Base-by-base conservation (phyloP, 306 rosid species). In the Begonia peltatifolia region DNA sequence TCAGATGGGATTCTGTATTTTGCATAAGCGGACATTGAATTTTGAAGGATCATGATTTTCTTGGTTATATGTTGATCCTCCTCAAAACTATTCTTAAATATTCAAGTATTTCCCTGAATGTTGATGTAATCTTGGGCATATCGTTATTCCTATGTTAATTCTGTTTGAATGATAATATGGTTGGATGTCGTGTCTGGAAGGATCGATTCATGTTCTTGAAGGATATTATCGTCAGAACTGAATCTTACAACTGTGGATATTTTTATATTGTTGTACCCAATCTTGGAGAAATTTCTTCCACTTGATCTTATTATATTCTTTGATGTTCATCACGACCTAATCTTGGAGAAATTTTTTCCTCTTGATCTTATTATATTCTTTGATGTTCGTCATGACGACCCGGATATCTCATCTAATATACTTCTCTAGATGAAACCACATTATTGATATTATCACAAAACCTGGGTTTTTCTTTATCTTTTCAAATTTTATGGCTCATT, bases 371-470 rank as follows among this genome's bases (percentile, higher is more conserved):
- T 43, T 10, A 43, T 10, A 10, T 13, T 43, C n/a, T 51, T 49
- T 64, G 58, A 71, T 64, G 70, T 67, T 74, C 82, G 63, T 69
- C 82, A 63, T 67, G 78, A 67, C 57, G 80, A 72, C 47, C 65
- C 60, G 63, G 69, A 63, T 74, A 53, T 71, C 72, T 62, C 64
- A 63, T 73, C 63, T 76, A 65, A 54, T 72, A 73, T 71, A 76
- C 76, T 70, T 60, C 67, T 70, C 56, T 66, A 49, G 54, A 61
- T 58, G 65, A 60, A 62, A 78, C 60, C 78, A 61, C 76, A 64
- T 68, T 76, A 73, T 68, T 63, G 68, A 65, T 60, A 63, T 77
- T 79, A 68, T 71, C 87, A 68, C 72, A 73, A 53, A 59, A 64
- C 62, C 14, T 70, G 75, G 85, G 59, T 70, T 79, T 74, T 76